Evolutionary conservation across 2,329 filamentous ascomycete genomes (phyloP), one percentile per base, ranked within the genome.

Genomic region (Monosporascus ibericus): DNA sequence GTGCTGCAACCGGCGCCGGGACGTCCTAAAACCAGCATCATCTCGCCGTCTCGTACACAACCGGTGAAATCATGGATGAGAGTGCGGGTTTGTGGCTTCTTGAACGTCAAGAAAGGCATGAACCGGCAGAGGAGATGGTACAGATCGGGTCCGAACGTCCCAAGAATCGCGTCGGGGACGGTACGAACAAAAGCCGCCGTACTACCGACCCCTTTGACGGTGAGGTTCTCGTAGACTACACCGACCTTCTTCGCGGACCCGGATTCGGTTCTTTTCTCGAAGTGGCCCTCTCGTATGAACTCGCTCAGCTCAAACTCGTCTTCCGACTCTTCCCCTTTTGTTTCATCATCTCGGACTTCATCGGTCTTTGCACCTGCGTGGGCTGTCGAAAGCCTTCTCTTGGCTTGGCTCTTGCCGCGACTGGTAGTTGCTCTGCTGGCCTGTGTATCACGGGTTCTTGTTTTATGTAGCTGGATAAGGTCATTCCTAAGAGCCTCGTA

Each of bases 71-170:
- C 82, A 59, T 85, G 74, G 52, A 89, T 80, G 22, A 90, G 56
- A 8, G 65, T 62, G 6, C 71, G 69, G 3, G 62, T 65, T 18
- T 58, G 59, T 4, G 59, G 54, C 40, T 60, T 64, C 2, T 58
- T 53, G 18, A 64, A 60, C 24, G 48, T 56, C 9, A 68, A 55
- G 30, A 53, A 56, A 1, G 73, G 74, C 6, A 78, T 58, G 47
- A 65, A 68, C 2, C 65, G 60, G 30, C 67, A 69, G 15, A 91
- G 60, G 6, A 89, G 70, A 22, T 74, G 78, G 66, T 89, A 92
- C 1, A 92, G 71, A 67, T 92, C 89, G 0, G 88, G 88, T 0
- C 89, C 89, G 65, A 94, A 92, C 0, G 88, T 91, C 22, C 87
- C 87, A 5, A 90, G 56, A 38, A 92, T 76, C 3, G 88, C 88